Base-by-base conservation (phyloP, 2,329 filamentous ascomycete genomes). In the Beauveria bassiana region DNA sequence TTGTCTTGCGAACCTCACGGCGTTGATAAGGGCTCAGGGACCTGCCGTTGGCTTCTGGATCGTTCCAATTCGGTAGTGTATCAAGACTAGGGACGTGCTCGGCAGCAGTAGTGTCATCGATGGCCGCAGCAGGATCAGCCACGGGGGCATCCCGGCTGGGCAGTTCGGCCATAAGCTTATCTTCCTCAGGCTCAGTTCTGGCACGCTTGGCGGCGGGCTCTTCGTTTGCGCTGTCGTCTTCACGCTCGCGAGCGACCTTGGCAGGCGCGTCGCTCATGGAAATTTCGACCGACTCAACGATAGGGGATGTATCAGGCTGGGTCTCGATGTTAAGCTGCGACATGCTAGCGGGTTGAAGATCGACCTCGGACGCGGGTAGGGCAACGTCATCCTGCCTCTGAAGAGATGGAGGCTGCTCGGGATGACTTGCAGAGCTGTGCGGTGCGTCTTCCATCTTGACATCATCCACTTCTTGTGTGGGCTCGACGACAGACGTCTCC, bases 151-250 rank as follows among this genome's bases (percentile, higher is more conserved):
- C 60, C 4, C 46, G 47, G n/a, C 56, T 46, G 5, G 42, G 20
- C 28, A 52, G 51, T 10, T 42, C 40, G 9, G n/a, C n/a, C 28
- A 28, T 61, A 16, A 46, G 60, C 53, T 75, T 73, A 38, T 78
- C 76, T 1, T 76, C 75, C 49, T 80, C 77, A 14, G 78, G 78
- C 18, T 89, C 88, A 0, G 90, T 89, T 75, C 87, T 93, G 43
- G 90, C 85, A 28, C 93, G 87, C 78, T 97, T 97, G 1, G 91
- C 84, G 18, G 84, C 84, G 59, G 88, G 91, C 65, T 91, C 84
- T 12, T 79, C 78, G 18, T 26, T 18, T 16, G 77, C 77, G 1
- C 78, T 78, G 65, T 96, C 91, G 5, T 91, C 87, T 62, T 96
- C 91, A 16, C 93, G 87, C 66, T 87, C 88, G 12, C 91, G 86